Evolutionary conservation across 2,329 filamentous ascomycete genomes (phyloP).

Genomic region (Fusarium metavorans): DNA sequence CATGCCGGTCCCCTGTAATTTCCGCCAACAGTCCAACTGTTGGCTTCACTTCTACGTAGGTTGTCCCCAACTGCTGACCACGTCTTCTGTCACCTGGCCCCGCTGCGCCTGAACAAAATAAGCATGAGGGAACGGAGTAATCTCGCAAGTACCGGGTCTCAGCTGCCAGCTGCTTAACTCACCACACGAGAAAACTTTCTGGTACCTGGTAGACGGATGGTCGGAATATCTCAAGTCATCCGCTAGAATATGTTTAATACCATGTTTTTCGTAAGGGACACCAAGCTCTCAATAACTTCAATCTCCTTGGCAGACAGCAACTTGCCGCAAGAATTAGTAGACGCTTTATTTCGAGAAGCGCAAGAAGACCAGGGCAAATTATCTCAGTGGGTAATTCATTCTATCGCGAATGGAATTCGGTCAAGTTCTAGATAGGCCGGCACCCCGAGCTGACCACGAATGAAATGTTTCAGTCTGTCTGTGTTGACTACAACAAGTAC

Average conservation of each 20-base stretch:
- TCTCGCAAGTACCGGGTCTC: background rate
- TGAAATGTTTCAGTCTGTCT: background rate
- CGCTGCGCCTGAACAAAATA: background rate
- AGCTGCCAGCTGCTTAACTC: background rate
- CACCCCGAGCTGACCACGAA: background rate
- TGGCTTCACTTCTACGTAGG: background rate
- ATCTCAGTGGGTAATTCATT: background rate
- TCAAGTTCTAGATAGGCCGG: background rate
- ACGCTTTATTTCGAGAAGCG: background rate
- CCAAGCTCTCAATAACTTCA: background rate
- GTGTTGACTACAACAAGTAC: background rate
- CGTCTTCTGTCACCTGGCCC: background rate
- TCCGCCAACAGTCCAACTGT: background rate
- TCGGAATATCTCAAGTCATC: background rate
- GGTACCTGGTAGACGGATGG: background rate
- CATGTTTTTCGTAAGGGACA: background rate
- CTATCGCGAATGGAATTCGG: background rate
- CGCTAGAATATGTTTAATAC: background rate
- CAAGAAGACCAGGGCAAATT: background rate
- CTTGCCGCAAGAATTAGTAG: background rate
- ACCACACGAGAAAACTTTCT: background rate
- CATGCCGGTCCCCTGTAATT: background rate
- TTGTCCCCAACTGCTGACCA: background rate
- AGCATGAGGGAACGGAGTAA: background rate
- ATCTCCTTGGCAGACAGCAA: background rate